Conservation (phyloP, 2,329 filamentous ascomycete species). For the Pseudohalonectria lignicola region DNA sequence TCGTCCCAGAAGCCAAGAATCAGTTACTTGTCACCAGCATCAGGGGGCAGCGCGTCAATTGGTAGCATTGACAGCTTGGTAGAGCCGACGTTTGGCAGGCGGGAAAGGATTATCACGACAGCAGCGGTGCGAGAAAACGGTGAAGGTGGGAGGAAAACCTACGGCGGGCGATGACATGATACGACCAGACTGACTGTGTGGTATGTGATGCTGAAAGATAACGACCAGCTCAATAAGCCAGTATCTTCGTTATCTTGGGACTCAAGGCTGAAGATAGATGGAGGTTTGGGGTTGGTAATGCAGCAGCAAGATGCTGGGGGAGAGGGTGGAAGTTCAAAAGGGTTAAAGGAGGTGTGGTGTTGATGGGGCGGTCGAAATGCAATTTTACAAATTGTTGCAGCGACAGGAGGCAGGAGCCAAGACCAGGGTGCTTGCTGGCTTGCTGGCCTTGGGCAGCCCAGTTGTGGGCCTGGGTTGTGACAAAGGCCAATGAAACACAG, state of each 20-base stretch:
- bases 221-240: too few species aligned
- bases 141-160: neutral
- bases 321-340: too few species aligned
- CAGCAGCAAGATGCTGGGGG: too few species aligned
- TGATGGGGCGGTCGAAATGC: constrained; percentile 16
- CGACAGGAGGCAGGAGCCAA: constrained; percentile 6
- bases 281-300: too few species aligned
- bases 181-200: neutral
- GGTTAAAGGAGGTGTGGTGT: constrained; percentile 13
- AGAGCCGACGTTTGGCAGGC: neutral
- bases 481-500: neutral
- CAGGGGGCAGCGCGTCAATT: constrained; percentile 7
- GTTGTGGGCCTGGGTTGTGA: neutral
- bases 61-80: constrained; percentile 11
- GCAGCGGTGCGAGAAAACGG: neutral
- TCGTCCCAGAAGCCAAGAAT: too few species aligned
- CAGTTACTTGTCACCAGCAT: too few species aligned
- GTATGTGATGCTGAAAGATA: too few species aligned
- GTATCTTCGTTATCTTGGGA: too few species aligned
- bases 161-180: neutral
- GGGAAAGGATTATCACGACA: neutral
- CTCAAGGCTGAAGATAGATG: too few species aligned
- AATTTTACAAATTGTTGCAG: constrained; percentile 27
- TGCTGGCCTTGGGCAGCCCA: neutral
- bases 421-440: constrained; percentile 1